Percentiles rank a stretch among this genome's conserved stretches.
These are phyloP conservation scores for Auriscalpium orientale DNA, from an alignment of 768 basidiomycete genomes.

Conservation along the genomic window DNA sequence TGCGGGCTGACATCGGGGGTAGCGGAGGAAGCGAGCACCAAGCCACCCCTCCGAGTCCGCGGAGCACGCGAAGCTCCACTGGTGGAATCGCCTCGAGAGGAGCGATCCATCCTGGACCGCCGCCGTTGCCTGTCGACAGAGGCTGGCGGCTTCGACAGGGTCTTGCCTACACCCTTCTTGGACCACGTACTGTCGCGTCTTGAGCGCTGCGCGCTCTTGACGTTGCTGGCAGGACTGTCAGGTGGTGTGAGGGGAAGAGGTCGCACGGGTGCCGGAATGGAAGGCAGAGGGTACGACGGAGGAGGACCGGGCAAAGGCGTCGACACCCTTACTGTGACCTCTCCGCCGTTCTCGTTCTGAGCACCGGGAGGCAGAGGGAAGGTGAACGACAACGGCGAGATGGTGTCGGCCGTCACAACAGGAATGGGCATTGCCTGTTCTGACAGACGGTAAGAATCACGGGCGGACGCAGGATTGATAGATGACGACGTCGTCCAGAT, in stretches of 20 bases:
- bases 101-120: background rate
- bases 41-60: no score
- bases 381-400: constrained; percentile 9
- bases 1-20: no score
- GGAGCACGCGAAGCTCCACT: no score
- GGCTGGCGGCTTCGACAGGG: background rate
- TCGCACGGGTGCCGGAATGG: constrained; percentile 3
- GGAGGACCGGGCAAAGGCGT: constrained; percentile 2
- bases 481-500: background rate
- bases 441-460: background rate
- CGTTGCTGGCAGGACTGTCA: background rate
- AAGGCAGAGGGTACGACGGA: constrained; percentile 6
- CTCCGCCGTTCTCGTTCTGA: background rate
- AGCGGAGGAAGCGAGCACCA: no score
- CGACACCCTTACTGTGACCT: constrained; percentile 4
- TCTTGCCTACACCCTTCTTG: background rate
- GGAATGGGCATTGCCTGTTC: background rate
- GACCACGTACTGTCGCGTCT: background rate
- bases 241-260: constrained; percentile 6
- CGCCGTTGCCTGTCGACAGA: background rate
- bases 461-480: background rate
- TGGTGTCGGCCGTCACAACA: background rate
- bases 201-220: background rate
- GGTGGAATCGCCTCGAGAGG: no score
- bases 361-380: constrained; percentile 11